phyloP scores from a whole-genome alignment of 2,329 filamentous ascomycete genomes.

The Diaporthe capsici region DNA sequence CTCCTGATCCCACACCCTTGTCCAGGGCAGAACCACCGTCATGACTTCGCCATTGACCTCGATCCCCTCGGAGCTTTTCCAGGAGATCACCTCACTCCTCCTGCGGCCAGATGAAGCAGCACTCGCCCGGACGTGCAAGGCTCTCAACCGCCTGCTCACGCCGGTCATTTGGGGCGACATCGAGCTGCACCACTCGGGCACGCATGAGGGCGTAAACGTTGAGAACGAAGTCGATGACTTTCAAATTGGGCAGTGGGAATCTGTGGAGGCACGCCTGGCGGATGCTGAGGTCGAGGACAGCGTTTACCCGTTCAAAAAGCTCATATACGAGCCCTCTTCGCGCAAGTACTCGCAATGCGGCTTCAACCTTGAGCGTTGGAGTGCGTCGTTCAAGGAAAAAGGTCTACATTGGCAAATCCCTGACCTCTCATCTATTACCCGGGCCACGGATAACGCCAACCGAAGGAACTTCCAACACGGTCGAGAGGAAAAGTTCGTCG shows the following conservation, averaged over 20 bases:
- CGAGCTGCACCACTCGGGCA: slow-evolving; percentile 1
- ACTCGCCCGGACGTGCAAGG: background rate
- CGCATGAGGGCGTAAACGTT: background rate
- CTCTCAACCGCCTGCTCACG: background rate
- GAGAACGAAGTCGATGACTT: background rate
- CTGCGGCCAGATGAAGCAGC: slow-evolving; percentile 14
- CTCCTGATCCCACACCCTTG: background rate
- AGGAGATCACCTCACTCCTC: slow-evolving; percentile 3
- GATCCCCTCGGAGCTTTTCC: background rate
- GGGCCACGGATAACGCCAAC: background rate
- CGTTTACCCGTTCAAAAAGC: background rate
- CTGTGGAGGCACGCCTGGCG: background rate
- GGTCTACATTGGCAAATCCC: background rate
- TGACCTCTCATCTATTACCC: background rate
- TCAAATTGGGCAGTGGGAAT: background rate
- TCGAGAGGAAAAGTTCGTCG: slow-evolving; percentile 7
- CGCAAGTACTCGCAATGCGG: background rate
- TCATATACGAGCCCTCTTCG: slow-evolving; percentile 4
- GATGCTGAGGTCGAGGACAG: background rate
- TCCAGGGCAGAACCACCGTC: background rate
- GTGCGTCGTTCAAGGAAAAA: background rate
- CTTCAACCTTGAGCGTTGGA: background rate
- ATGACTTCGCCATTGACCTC: background rate
- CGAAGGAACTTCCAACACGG: background rate
- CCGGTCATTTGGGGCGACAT: background rate